Evolutionary conservation across 2,329 filamentous ascomycete species (phyloP).

Genomic region (Sclerotinia glacialis): DNA sequence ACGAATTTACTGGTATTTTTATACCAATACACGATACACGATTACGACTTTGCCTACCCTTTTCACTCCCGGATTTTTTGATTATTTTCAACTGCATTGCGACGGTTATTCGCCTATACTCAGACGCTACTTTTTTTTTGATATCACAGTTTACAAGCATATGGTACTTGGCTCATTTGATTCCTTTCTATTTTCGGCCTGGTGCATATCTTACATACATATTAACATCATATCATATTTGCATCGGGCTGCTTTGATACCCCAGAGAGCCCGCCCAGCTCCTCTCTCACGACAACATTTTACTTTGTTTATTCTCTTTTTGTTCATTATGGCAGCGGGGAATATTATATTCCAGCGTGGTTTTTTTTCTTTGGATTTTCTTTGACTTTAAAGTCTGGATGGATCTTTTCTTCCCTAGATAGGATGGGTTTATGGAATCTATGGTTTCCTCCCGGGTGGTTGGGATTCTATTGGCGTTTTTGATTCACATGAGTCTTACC

Average conservation of each 20-base stretch:
- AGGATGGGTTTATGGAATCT: constrained; percentile 3
- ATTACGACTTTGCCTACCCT: constrained; percentile 8
- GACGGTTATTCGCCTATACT: constrained; percentile 29
- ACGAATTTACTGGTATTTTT: background rate
- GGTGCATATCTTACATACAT: constrained; percentile 24
- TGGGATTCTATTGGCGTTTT: constrained; percentile 15
- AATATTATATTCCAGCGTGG: constrained; percentile 5
- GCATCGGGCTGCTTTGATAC: constrained; percentile 38
- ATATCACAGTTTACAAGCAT: constrained; percentile 25
- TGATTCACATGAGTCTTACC: constrained; percentile 13
- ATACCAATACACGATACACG: constrained; percentile 11
- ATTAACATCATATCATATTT: constrained; percentile 24
- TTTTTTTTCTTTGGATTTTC: constrained; percentile 2
- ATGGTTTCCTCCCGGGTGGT: background rate
- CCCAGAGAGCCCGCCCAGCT: constrained; percentile 38
- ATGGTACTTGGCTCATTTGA: constrained; percentile 12
- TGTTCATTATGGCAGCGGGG: constrained; percentile 14
- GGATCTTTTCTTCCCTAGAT: no score
- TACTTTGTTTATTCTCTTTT: constrained; percentile 15
- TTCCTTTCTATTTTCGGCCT: constrained; percentile 24
- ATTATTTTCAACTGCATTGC: constrained; percentile 28
- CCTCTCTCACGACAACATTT: constrained; percentile 30
- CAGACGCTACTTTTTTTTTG: constrained; percentile 28
- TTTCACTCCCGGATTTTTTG: background rate
- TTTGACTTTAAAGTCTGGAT: constrained; percentile 22